Evolutionary conservation across 495 filamentous ascomycete species (phyloP).

Genomic region (Aspergillus avenaceus): DNA sequence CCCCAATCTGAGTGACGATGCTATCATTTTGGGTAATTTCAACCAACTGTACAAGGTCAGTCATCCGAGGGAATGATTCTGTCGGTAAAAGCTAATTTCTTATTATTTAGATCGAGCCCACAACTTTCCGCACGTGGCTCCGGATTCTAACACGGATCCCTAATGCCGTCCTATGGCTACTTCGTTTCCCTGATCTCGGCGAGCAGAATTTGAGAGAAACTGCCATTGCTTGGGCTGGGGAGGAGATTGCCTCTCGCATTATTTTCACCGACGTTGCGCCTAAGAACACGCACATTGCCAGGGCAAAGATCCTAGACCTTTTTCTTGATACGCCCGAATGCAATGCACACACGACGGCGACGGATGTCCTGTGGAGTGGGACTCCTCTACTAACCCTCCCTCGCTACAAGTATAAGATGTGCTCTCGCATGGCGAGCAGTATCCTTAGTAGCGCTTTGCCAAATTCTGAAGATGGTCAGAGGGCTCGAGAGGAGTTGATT

Average conservation of each 20-base stretch:
- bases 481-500: constrained; percentile 71
- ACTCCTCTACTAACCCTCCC: constrained; percentile 92
- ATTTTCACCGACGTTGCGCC: constrained; percentile 96
- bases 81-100: background rate
- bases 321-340: constrained; percentile 98
- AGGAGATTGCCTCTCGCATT: constrained; percentile 84
- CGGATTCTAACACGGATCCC: constrained; percentile 84
- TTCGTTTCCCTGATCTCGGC: constrained; percentile 92
- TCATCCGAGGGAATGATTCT: background rate
- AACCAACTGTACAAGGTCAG: constrained; percentile 98
- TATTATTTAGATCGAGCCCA: constrained; percentile 79
- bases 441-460: constrained; percentile 89
- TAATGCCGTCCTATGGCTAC: constrained; percentile 90
- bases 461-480: constrained; percentile 57
- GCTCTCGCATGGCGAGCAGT: constrained; percentile 92
- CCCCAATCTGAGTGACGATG: constrained; percentile 74
- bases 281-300: constrained; percentile 90
- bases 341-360: constrained; percentile 96
- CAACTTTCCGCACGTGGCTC: constrained; percentile 94
- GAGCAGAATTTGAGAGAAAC: constrained; percentile 79
- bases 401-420: constrained; percentile 98
- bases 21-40: constrained; percentile 94
- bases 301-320: constrained; percentile 86
- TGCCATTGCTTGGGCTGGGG: constrained; percentile 77
- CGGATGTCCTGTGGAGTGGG: constrained; percentile 92